These are phyloP conservation scores for Ceratobasidium sp. DNA, from an alignment of 1,284 basidiomycete genomes.

Conservation along the genomic window DNA sequence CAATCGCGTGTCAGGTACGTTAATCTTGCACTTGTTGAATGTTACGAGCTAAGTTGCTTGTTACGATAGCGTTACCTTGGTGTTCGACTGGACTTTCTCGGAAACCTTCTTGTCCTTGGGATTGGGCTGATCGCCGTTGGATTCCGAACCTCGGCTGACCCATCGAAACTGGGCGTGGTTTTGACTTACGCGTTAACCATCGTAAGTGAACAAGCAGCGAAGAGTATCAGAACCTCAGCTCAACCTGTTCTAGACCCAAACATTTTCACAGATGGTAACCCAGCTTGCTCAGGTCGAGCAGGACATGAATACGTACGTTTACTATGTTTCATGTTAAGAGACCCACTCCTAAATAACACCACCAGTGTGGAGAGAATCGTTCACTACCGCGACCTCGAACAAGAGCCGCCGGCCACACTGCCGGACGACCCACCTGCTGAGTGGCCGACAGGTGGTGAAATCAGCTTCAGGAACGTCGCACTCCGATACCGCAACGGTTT, in stretches of 20 bases:
- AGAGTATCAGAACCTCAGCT: constrained; percentile 32
- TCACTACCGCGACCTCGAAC: constrained; percentile 56
- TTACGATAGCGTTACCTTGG: constrained; percentile 63
- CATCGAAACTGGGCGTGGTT: constrained; percentile 72
- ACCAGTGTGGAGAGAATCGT: constrained; percentile 61
- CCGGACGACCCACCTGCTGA: constrained; percentile 67
- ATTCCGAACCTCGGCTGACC: constrained; percentile 63
- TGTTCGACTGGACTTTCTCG: constrained; percentile 72
- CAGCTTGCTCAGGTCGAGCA: constrained; percentile 44
- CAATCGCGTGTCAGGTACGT: constrained; percentile 74
- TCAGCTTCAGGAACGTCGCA: constrained; percentile 72
- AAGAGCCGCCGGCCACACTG: constrained; percentile 55
- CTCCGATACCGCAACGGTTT: constrained; percentile 79
- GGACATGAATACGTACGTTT: constrained; percentile 65
- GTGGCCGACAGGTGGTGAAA: constrained; percentile 77
- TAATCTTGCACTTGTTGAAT: constrained; percentile 62
- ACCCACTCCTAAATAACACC: constrained; percentile 49
- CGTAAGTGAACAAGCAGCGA: constrained; percentile 57
- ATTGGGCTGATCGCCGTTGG: constrained; percentile 78
- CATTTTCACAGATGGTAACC: constrained; percentile 65
- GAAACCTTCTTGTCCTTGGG: constrained; percentile 78
- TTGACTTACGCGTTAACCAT: constrained; percentile 73
- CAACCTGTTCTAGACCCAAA: constrained; percentile 64
- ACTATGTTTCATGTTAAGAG: neutral
- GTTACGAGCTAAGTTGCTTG: neutral